These are phyloP conservation scores for Phytopythium chamaehyphon DNA, from an alignment of 352 stramenopile genomes.

Conservation along the genomic window DNA sequence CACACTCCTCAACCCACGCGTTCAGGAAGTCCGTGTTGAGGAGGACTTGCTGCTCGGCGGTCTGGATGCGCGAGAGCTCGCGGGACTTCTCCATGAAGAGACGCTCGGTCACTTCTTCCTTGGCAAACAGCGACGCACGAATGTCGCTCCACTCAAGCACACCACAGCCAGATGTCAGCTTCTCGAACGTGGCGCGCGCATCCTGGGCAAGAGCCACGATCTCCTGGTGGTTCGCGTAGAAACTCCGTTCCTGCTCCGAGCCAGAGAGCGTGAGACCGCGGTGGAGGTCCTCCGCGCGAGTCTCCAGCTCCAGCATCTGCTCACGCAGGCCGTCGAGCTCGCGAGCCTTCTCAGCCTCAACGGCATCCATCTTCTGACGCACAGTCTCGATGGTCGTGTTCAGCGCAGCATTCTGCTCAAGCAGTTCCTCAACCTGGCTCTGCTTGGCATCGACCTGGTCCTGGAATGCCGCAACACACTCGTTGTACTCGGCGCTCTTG, in stretches of 20 bases:
- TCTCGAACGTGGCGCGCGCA: slow-evolving; percentile 47
- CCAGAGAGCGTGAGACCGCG: not conserved
- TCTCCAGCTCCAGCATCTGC: slow-evolving; percentile 37
- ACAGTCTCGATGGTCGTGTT: slow-evolving; percentile 29
- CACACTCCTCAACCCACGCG: slow-evolving; percentile 23
- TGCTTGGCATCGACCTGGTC: slow-evolving; percentile 36
- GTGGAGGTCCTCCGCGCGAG: slow-evolving; percentile 29
- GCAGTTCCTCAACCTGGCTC: slow-evolving; percentile 33
- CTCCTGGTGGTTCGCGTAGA: slow-evolving; percentile 41
- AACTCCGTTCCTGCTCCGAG: slow-evolving; percentile 35
- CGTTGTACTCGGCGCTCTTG: slow-evolving; percentile 32
- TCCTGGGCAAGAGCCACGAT: slow-evolving; percentile 35
- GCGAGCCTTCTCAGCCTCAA: slow-evolving; percentile 36
- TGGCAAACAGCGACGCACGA: slow-evolving; percentile 29
- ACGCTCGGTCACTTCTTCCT: slow-evolving; percentile 39
- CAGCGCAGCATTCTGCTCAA: slow-evolving; percentile 36
- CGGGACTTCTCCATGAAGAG: slow-evolving; percentile 24
- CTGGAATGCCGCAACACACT: slow-evolving; percentile 39
- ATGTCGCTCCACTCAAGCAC: slow-evolving; percentile 63
- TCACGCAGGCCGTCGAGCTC: slow-evolving; percentile 31
- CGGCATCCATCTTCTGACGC: slow-evolving; percentile 34
- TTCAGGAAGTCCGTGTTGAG: slow-evolving; percentile 62
- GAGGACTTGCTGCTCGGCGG: slow-evolving; percentile 49
- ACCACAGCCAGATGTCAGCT: slow-evolving; percentile 47
- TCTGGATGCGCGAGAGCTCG: slow-evolving; percentile 35